Conservation (phyloP, 1,284 basidiomycete species). For the Cronartium quercuum region DNA sequence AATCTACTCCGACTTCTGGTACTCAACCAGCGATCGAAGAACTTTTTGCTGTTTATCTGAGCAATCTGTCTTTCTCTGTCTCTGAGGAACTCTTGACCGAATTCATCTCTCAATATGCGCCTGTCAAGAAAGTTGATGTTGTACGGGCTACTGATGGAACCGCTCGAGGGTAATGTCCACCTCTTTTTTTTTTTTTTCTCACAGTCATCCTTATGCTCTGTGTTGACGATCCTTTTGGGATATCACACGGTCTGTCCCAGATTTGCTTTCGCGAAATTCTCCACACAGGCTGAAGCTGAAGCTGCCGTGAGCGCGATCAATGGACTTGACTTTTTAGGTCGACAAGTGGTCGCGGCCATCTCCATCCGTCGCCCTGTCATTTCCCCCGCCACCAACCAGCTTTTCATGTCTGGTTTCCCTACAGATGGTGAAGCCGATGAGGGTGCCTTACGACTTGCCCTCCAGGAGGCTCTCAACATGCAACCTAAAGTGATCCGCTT, state of each 20-base stretch:
- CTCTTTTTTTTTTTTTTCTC: background rate
- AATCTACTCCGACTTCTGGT: background rate
- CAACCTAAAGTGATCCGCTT: conserved; percentile 18
- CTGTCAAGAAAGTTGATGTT: conserved; percentile 32
- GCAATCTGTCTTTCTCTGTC: conserved; percentile 31
- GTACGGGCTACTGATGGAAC: conserved; percentile 20
- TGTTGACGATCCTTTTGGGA: background rate
- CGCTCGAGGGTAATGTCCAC: conserved; percentile 11
- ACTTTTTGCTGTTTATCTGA: conserved; percentile 29
- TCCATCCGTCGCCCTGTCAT: conserved; percentile 12
- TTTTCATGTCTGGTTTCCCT: conserved; percentile 36
- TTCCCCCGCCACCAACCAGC: conserved; percentile 18
- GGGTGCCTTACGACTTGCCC: background rate
- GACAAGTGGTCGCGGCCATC: conserved; percentile 6
- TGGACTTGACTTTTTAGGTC: conserved; percentile 24
- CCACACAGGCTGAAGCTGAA: conserved; percentile 21
- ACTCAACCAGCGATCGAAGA: background rate
- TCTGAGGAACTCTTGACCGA: conserved; percentile 25
- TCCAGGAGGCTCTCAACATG: conserved; percentile 5
- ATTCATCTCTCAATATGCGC: conserved; percentile 18
- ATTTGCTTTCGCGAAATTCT: conserved; percentile 33
- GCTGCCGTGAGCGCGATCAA: conserved; percentile 18
- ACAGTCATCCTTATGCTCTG: background rate
- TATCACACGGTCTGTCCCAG: background rate
- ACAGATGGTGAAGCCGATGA: conserved; percentile 31